Base-by-base conservation (phyloP, 257 asterid species). In the Ilex asprella region DNA sequence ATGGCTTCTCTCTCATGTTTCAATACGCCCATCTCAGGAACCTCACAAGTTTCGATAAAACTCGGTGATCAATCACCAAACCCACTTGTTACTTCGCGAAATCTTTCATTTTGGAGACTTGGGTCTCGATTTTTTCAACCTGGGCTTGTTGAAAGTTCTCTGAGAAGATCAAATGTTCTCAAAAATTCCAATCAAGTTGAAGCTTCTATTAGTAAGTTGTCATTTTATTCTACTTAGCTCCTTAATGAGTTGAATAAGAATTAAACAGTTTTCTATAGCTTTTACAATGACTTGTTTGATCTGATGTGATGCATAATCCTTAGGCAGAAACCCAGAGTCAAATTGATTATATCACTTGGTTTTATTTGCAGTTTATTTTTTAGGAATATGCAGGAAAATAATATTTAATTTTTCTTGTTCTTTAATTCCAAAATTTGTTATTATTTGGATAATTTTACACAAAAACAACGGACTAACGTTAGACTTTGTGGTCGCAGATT, bases 1-100 rank as follows among this genome's bases (percentile, higher is more conserved):
- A 82, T 83, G 95, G 81, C 88, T 51, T 75, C 72, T 64, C 39
- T 65, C 31, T 58, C 70, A 59, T 50, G 73, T 56, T 61, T 76
- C 39, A 29, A 63, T 32, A 82, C 67, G 47, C 78, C 86, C 76
- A 73, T 78, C 57, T 64, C 91, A 53, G 60, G 56, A 69, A 7
- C 77, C 62, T 62, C 83, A 14, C 21, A 66, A 10, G 7, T 62
- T 47, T 39, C 59, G 8, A 52, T 53, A 50, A 73, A 75, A n/a
- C 27, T 66, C 53, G 46, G 56, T 35, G 66, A 56, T 64, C 75
- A 21, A 39, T 57, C 76, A 6, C 58, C 59, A 77, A 61, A 65
- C 65, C 73, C 75, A 31, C 55, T 50, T 35, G 32, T 58, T 51
- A 52, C 50, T 54, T 66, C 73, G n/a, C 75, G 55, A 30, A 68